A percentile compares a stretch with the other conserved stretches of the same genome.
Evolutionary conservation across 805 yeast species (phyloP).

Genomic region (Candida koratica): DNA sequence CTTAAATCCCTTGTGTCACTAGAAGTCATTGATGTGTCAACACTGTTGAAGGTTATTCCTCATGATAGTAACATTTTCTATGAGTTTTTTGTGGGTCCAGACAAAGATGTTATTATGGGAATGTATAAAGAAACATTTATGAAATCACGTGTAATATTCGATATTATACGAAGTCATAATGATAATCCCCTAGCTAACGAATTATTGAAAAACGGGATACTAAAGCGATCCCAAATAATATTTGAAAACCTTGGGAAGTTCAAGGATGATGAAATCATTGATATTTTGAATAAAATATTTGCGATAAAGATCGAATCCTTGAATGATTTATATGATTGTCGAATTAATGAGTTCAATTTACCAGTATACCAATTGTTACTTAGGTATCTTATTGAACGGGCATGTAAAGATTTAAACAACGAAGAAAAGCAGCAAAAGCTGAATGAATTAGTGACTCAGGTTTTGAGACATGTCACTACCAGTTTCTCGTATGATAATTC

Average conservation of each 20-base stretch:
- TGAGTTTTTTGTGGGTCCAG: constrained; percentile 10
- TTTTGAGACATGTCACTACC: constrained; percentile 23
- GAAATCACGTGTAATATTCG: constrained; percentile 9
- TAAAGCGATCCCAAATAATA: constrained; percentile 19
- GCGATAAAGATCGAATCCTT: constrained; percentile 2
- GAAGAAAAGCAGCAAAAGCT: constrained; percentile 14
- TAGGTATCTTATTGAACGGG: constrained; percentile 18
- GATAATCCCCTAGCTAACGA: neutral
- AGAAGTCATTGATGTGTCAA: constrained; percentile 9
- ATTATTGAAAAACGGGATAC: constrained; percentile 9
- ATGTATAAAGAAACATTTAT: constrained; percentile 8
- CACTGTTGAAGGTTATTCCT: constrained; percentile 4
- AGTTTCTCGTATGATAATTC: constrained; percentile 29
- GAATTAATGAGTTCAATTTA: constrained; percentile 31
- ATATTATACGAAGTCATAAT: constrained; percentile 4
- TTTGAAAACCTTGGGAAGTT: constrained; percentile 21
- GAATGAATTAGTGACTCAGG: constrained; percentile 13
- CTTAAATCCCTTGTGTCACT: constrained; percentile 8
- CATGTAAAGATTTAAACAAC: constrained; percentile 11
- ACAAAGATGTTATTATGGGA: constrained; percentile 5
- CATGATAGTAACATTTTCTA: constrained; percentile 8
- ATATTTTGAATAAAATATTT: constrained; percentile 18
- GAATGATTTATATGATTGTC: constrained; percentile 16
- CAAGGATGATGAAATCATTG: constrained; percentile 16
- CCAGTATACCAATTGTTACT: constrained; percentile 31